Base-by-base conservation (phyloP, 495 filamentous ascomycete species). In the Tuber borchii region DNA sequence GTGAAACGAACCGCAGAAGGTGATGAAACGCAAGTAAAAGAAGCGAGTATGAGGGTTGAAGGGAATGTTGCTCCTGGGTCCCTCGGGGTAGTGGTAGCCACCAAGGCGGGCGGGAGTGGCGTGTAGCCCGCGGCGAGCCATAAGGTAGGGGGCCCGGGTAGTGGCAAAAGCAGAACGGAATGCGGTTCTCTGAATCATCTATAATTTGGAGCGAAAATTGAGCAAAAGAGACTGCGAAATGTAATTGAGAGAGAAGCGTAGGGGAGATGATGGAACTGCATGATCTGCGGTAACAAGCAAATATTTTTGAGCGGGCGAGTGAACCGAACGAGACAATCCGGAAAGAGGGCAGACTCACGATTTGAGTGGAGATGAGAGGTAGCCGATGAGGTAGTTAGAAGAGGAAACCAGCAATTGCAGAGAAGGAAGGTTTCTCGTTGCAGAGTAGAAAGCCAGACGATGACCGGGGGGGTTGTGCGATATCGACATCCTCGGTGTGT, bases 81-180 rank as follows among this genome's bases (percentile, higher is more conserved):
- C 96, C 88, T 98, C 96, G 77, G 94, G 92, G 87, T 99, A 99
- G 88, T 99, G 95, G 89, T 97, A 96, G 83, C 93, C 95, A 75
- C 89, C 89, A 80, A 95, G 86, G 86, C 92, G 95, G 84, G 91
- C 86, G 79, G 92, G 91, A 84, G 94, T 97, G 84, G 93, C 90
- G 85, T 93, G 91, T 90, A 99, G 96, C 86, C 92, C 93, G 83
- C 95, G 94, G 87, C 94, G 93, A 88, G 91, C 89, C 86, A 93
- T 88, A 82, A 90, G 83, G 72, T 87, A 86, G 85, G 88, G 85
- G 82, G 87, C 87, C 85, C 86, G 86, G 73, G 88, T 87, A 84
- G 89, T 89, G 74, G 83, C 81, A 79, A 87, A 84, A 79, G 87
- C 86, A 69, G 80, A 69, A 83, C 93, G 93, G 86, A 91, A 84